Evolutionary conservation across 1,139 yeast species (phyloP), one percentile per base, ranked within the genome.

Genomic region (Geotrichum phurueaensis): DNA sequence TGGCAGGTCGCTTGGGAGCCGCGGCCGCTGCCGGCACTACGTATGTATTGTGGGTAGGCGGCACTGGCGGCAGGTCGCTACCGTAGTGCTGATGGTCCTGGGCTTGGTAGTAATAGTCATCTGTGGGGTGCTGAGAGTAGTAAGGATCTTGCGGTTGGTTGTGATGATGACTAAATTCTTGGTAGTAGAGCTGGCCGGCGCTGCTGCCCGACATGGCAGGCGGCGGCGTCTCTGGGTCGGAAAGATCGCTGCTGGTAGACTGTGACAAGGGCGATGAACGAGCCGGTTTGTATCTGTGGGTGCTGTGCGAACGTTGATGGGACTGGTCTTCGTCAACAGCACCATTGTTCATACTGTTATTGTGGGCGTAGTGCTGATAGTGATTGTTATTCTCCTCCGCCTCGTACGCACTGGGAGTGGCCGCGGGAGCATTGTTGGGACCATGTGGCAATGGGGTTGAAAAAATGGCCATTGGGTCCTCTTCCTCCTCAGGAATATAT

Each of bases 1-100:
- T 58, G 15, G 60, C 54, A 6, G 9, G 60, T 62, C 29, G 68
- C 66, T 39, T 62, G 60, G 27, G 58, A 58, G 55, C 57, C 51
- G 59, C 59, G 52, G 22, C 31, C 54, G n/a, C 50, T 43, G n/a
- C 45, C 39, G 33, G 58, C 39, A 6, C 59, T 47, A 25, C 56
- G 49, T 39, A 51, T 47, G n/a, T 25, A 47, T 50, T 43, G 0
- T 55, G 62, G 5, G 59, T 54, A 36, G 61, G 61, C 20, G 62
- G 62, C 25, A 60, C 27, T 23, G 58, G 60, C 45, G 57, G 57
- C n/a, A 47, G 48, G 47, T 39, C 47, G n/a, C 22, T 39, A 22
- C 47, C 47, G 18, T 39, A 39, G 47, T 39, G 47, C 20, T 33
- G 62, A 33, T 54, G 57, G 54, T 27, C 31, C 31, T 27, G 31